Evolutionary conservation across 176 grass and related monocot genomes (phyloP).

Genomic region (Tillandsia fasciculata): DNA sequence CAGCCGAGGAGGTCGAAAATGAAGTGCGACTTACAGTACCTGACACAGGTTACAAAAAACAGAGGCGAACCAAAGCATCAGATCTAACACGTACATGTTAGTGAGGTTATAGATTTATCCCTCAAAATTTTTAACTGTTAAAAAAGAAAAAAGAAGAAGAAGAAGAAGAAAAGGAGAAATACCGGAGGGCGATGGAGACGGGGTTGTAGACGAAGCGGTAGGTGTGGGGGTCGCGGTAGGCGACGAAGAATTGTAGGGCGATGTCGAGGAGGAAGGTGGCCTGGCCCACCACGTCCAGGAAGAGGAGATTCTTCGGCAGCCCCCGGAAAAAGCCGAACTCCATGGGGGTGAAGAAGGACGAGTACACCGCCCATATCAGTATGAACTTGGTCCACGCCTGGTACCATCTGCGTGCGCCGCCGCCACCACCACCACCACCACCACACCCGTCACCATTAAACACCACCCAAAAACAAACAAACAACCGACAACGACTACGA

Average conservation of each 20-base stretch:
- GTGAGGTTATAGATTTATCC: too few relatives aligned
- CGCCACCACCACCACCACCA: background rate
- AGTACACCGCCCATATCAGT: slow-evolving; percentile 71
- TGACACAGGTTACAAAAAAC: slow-evolving; percentile 7
- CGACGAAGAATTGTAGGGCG: slow-evolving; percentile 53
- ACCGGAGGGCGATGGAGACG: slow-evolving; percentile 55
- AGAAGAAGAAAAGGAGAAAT: background rate
- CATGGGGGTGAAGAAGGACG: slow-evolving; percentile 88
- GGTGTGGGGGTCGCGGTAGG: slow-evolving; percentile 70
- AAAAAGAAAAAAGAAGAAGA: background rate
- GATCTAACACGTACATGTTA: too few relatives aligned
- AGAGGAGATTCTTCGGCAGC: slow-evolving; percentile 60
- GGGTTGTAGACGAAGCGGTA: slow-evolving; percentile 52
- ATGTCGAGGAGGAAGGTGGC: slow-evolving; percentile 71
- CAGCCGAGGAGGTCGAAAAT: slow-evolving; percentile 70
- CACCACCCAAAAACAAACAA: background rate
- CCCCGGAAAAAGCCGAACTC: slow-evolving; percentile 95
- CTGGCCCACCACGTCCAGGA: slow-evolving; percentile 80
- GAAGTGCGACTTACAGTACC: slow-evolving; percentile 75
- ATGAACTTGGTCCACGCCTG: slow-evolving; percentile 73
- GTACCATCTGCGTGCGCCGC: slow-evolving; percentile 46
- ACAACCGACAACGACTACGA: too few relatives aligned
- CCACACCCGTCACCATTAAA: background rate
- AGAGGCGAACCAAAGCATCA: background rate
- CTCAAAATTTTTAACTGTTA: too few relatives aligned